phyloP scores from a whole-genome alignment of 768 basidiomycete species.

The Pleurotus pulmonarius region DNA sequence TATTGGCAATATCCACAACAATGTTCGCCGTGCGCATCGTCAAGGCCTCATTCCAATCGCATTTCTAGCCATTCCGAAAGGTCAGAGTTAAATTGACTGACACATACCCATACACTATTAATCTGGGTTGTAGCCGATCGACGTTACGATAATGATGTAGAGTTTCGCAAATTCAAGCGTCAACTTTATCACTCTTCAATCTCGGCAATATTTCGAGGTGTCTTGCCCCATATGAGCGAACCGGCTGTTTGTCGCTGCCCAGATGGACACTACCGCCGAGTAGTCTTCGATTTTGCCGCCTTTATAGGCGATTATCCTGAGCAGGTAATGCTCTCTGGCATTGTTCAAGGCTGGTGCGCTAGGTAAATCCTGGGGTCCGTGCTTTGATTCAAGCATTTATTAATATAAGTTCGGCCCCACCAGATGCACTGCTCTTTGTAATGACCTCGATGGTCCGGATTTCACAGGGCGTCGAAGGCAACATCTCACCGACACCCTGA shows the following conservation, averaged over 20 bases:
- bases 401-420: too few species aligned
- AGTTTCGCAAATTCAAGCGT: constrained; percentile 21
- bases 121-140: too few species aligned
- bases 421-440: constrained; percentile 17
- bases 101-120: too few species aligned
- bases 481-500: constrained; percentile 17
- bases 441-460: constrained; percentile 20
- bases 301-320: constrained; percentile 40
- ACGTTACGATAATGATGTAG: constrained; percentile 10
- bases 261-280: constrained; percentile 25
- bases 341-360: constrained; percentile 33
- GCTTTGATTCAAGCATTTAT: too few species aligned
- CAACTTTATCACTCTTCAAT: constrained; percentile 29
- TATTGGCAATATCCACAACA: constrained; percentile 28
- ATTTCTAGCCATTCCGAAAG: constrained; percentile 26
- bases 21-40: constrained; percentile 24
- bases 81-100: too few species aligned
- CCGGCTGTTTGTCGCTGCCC: constrained; percentile 19
- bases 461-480: constrained; percentile 9
- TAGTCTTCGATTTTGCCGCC: constrained; percentile 27
- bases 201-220: constrained; percentile 14
- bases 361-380: constrained; percentile 24
- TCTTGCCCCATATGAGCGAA: constrained; percentile 21
- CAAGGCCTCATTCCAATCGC: constrained; percentile 22
- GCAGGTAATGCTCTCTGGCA: constrained; percentile 24